Evolutionary conservation across 352 stramenopile species (phyloP), one percentile per base, ranked within the genome.

Genomic region (Blastocystis sp.): DNA sequence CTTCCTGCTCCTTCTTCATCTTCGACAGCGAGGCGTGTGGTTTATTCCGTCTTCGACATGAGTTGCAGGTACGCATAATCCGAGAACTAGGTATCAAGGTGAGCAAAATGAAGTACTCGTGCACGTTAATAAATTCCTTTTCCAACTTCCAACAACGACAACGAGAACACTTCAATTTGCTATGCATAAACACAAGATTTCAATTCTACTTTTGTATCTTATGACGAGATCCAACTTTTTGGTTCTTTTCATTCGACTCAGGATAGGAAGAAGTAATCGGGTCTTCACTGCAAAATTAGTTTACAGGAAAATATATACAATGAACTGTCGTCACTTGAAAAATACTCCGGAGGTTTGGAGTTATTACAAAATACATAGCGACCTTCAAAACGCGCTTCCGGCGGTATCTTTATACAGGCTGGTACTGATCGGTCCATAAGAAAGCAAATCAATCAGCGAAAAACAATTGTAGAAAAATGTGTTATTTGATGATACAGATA

Each of bases 11-110:
- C 20, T 59, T 59, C 20, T 59, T 59, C 11, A n/a, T n/a, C 20
- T 59, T 59, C 20, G 20, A 59, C 11, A 59, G 11, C 2, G 50
- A 13, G 11, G 50, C 11, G 20, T 59, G 50, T 41, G 66, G 45
- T 34, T 80, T 80, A 41, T 41, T 80, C 7, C 70, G 34, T 23
- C 39, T 61, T 34, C 70, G 43, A 43, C 70, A 80, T 4, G 70
- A 80, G 64, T 80, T 80, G n/a, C 70, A 80, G 34, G 70, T 80
- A 15, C 70, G 70, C 70, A 80, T 80, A 53, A 80, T 80, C 9
- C 70, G 50, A 20, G 70, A 64, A 64, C 70, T 80, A 80, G 0
- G 37, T 7, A 64, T 61, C 62, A 63, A 62, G 5, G 45, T n/a
- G 37, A 3, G 5, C 18, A 43, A 34, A 41, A 23, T n/a, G 45